Conservation (phyloP, 805 yeast genomes). For the Cyberlindnera samutprakarnensis region DNA sequence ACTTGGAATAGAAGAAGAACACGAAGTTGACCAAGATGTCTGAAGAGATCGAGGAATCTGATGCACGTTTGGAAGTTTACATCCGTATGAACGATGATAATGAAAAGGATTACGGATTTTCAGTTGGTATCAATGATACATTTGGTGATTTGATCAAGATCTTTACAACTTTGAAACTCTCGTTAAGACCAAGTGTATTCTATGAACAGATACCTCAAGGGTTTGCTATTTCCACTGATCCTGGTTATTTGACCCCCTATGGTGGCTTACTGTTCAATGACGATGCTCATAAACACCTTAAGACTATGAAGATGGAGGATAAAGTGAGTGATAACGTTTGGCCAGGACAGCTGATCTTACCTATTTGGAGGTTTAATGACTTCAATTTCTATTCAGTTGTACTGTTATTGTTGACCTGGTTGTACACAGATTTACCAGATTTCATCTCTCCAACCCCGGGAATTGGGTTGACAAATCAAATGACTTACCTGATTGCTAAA, state of each 20-base stretch:
- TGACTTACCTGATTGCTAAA: constrained; percentile 27
- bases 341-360: constrained; percentile 88
- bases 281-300: constrained; percentile 39
- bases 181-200: constrained; percentile 75
- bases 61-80: constrained; percentile 24
- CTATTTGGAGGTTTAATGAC: constrained; percentile 52
- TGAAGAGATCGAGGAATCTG: constrained; percentile 15
- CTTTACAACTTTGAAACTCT: constrained; percentile 61
- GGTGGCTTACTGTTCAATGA: constrained; percentile 71
- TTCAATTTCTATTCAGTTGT: constrained; percentile 33
- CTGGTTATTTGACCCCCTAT: constrained; percentile 76
- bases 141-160: constrained; percentile 54
- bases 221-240: constrained; percentile 54
- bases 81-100: constrained; percentile 78
- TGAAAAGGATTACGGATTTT: constrained; percentile 88
- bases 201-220: constrained; percentile 57
- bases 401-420: constrained; percentile 51
- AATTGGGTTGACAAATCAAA: constrained; percentile 61
- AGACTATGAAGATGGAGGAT: constrained; percentile 44
- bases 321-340: constrained; percentile 54
- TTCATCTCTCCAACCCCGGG: constrained; percentile 90
- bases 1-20: background rate
- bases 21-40: constrained; percentile 1
- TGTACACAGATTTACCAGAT: constrained; percentile 92
- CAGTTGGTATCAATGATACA: constrained; percentile 50